A percentile compares a stretch with the other conserved stretches of the same genome.
phyloP scores from a whole-genome alignment of 169 alveolate genomes.

The Plasmodium vivax region DNA sequence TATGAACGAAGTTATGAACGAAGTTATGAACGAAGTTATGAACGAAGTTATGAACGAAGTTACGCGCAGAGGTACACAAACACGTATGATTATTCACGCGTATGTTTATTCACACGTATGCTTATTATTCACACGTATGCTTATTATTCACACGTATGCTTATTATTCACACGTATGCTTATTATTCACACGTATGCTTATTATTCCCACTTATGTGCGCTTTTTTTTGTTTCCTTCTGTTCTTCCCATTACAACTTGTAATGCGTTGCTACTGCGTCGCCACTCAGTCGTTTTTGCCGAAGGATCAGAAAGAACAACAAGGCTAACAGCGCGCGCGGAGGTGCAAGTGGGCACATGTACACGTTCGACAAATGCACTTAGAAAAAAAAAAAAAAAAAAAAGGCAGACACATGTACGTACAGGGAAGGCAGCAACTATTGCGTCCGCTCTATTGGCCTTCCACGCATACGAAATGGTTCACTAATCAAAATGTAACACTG shows the following conservation, averaged over 20 bases:
- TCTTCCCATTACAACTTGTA: conserved; percentile 29
- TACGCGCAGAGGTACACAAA: neutral
- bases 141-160: neutral
- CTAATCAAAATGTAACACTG: neutral
- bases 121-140: too few species aligned
- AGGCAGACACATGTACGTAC: neutral
- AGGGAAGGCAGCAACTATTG: neutral
- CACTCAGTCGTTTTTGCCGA: conserved; percentile 8
- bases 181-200: too few species aligned
- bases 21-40: neutral
- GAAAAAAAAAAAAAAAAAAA: neutral
- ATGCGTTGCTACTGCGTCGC: conserved; percentile 29
- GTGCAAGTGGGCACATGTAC: neutral
- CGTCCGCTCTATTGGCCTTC: neutral
- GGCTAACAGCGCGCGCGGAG: neutral
- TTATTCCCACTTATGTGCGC: neutral
- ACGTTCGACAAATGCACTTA: neutral
- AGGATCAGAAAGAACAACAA: conserved; percentile 1
- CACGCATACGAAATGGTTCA: neutral
- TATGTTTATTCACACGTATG: too few species aligned
- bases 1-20: neutral
- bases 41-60: neutral
- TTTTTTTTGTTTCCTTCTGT: neutral
- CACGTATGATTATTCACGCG: neutral
- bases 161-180: too few species aligned